Base-by-base conservation (phyloP, 257 asterid genomes). In the Plectranthus barbatus region DNA sequence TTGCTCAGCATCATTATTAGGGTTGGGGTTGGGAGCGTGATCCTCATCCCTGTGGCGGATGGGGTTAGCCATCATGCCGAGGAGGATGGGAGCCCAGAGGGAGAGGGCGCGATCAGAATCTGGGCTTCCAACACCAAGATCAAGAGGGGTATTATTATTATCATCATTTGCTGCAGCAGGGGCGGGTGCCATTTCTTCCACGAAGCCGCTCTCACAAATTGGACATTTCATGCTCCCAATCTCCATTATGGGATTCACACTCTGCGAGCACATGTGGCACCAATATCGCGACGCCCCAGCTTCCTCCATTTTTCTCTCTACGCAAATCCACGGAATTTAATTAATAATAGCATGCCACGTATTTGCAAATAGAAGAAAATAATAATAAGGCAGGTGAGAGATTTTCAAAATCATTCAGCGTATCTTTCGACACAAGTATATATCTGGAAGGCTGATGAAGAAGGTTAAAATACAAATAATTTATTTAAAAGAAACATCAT, bases 11-110 rank as follows among this genome's bases (percentile, higher is more conserved):
- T 5, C 8, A n/a, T n/a, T n/a, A n/a, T n/a, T n/a, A n/a, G n/a
- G n/a, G 37, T 47, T 29, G 13, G 13, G 42, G n/a, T 37, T 10
- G 4, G 13, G n/a, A n/a, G 40, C 72, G 0, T 51, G 55, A 1
- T 73, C 77, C 0, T 74, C 74, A 1, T 71, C 84, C 19, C 69
- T 84, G 14, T 70, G 74, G 26, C 77, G 79, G 41, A 79, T 78
- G 6, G 90, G 80, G 46, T 76, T 80, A 34, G 72, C 76, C 79
- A 90, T 77, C 89, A 87, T 79, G 31, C 95, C 96, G 1, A 85
- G 82, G 70, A 87, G 68, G 77, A 90, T 77, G 6, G 95, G 96
- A 37, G 96, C 95, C 97, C 90, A 90, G 9, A 87, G 87, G 72
- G 96, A 82, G 62, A 85, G 83, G 48, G 86, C 95, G 0, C 80